Evolutionary conservation across 768 basidiomycete species (phyloP).

Genomic region (Amanita thiersii): DNA sequence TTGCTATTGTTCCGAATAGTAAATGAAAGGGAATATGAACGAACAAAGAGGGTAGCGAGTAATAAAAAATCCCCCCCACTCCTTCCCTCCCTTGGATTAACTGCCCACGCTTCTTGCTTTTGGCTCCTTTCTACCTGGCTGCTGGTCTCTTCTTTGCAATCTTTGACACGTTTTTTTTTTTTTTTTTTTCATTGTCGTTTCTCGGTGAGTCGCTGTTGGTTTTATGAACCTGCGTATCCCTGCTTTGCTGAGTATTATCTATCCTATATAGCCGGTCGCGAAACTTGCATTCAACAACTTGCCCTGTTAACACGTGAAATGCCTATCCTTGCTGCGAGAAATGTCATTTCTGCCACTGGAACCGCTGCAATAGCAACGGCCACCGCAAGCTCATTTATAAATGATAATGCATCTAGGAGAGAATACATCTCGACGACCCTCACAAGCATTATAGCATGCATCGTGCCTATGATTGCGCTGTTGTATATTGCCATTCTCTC

Average conservation of each 20-base stretch:
- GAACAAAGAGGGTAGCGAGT: too few relatives aligned
- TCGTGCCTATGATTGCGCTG: constrained; percentile 26
- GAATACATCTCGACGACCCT: constrained; percentile 26
- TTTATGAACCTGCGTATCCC: neutral
- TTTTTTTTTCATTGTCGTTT: neutral
- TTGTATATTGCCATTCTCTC: constrained; percentile 45
- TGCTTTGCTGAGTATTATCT: neutral
- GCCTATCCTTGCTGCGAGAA: constrained; percentile 2
- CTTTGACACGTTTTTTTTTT: too few relatives aligned
- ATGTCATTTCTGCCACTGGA: neutral
- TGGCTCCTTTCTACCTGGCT: neutral
- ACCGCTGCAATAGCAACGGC: neutral
- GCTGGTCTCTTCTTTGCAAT: neutral
- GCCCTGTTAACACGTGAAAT: neutral
- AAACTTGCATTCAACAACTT: neutral
- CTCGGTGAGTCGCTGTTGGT: neutral
- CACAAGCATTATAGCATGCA: constrained; percentile 27
- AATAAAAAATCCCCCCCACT: too few relatives aligned
- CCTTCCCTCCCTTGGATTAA: too few relatives aligned
- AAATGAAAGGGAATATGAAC: too few relatives aligned
- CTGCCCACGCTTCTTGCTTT: neutral
- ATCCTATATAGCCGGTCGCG: constrained; percentile 6
- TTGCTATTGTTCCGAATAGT: too few relatives aligned
- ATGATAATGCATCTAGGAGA: constrained; percentile 11
- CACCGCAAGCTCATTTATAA: neutral